Evolutionary conservation across 441 rosid genomes (phyloP).

Genomic region (Flueggea neowawraea): DNA sequence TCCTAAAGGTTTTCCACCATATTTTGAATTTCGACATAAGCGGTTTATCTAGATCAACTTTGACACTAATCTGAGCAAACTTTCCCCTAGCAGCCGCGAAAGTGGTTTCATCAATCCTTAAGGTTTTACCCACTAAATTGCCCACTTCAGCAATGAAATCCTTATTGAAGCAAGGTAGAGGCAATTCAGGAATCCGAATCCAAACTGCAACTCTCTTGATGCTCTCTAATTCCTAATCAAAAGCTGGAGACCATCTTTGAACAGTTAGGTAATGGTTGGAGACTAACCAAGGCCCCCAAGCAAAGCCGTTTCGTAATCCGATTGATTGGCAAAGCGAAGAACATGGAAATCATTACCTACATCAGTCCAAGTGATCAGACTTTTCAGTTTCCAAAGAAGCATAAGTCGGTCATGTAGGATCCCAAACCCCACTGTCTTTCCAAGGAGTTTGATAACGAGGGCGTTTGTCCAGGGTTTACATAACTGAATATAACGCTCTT

Average conservation of each 20-base stretch:
- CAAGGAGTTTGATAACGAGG: too few species aligned
- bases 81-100: neutral
- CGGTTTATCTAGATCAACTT: neutral
- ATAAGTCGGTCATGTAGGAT: too few species aligned
- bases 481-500: too few species aligned
- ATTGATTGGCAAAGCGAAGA: too few species aligned
- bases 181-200: neutral
- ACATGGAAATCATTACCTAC: too few species aligned
- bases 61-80: neutral
- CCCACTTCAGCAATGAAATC: neutral
- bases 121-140: neutral
- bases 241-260: neutral
- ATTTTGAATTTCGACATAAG: neutral
- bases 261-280: neutral
- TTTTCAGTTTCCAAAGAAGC: too few species aligned
- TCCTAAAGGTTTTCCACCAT: too few species aligned
- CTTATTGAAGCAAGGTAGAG: neutral
- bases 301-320: neutral
- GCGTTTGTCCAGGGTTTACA: too few species aligned
- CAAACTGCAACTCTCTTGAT: neutral
- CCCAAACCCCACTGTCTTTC: too few species aligned
- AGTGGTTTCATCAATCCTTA: neutral
- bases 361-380: too few species aligned
- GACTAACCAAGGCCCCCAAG: neutral
- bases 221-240: neutral